A percentile compares a stretch with the other conserved stretches of the same genome.
Evolutionary conservation across 129 eudicot species (phyloP).

Genomic region (Flaveria robusta): DNA sequence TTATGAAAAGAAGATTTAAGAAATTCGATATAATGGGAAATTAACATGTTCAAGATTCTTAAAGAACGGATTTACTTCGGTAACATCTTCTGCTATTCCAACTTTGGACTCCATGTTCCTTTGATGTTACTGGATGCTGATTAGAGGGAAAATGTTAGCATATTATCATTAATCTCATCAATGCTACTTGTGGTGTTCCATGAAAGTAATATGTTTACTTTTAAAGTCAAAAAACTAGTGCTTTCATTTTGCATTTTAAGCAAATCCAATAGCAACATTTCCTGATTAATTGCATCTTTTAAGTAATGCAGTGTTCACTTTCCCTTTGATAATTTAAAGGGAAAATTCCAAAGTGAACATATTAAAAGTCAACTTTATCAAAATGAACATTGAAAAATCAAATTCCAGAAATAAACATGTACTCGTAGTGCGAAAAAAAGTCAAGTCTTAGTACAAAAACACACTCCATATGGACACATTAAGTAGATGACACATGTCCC

Average conservation of each 20-base stretch:
- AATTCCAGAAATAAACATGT: too few species aligned
- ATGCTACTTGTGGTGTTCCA: background rate
- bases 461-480: too few species aligned
- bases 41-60: background rate
- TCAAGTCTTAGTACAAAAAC: too few species aligned
- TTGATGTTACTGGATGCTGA: constrained; percentile 38
- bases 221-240: background rate
- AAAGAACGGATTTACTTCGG: constrained; percentile 46
- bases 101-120: constrained; percentile 50
- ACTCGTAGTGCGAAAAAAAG: too few species aligned
- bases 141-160: constrained; percentile 22
- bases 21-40: background rate
- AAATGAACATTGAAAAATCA: too few species aligned
- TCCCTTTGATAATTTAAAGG: background rate
- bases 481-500: too few species aligned
- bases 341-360: too few species aligned
- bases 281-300: background rate
- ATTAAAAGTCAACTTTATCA: too few species aligned
- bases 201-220: background rate
- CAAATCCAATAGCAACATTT: background rate
- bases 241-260: background rate
- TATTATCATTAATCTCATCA: background rate
- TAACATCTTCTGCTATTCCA: constrained; percentile 64
- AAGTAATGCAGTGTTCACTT: background rate
- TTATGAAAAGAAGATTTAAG: background rate